Evolutionary conservation across 768 basidiomycete genomes (phyloP).

Genomic region (Ramaria rubella): DNA sequence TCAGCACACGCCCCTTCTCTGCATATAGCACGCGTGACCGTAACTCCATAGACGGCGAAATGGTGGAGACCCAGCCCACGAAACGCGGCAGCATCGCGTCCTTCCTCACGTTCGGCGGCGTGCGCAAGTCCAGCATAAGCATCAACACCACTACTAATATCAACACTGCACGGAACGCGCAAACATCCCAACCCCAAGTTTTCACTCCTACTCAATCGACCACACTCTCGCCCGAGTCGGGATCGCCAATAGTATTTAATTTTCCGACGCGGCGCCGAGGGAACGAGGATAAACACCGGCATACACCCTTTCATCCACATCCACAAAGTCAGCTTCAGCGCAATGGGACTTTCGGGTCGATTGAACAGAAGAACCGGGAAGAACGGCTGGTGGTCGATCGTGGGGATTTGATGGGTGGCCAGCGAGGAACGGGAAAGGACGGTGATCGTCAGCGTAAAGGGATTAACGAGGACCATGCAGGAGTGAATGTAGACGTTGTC

Average conservation of each 20-base stretch:
- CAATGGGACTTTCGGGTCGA: neutral
- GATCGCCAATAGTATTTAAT: neutral
- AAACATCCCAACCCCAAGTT: neutral
- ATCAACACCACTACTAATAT: constrained; percentile 17
- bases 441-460: neutral
- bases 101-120: constrained; percentile 43
- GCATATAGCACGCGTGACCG: neutral
- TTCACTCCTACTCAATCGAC: neutral
- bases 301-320: neutral
- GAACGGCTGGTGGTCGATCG: neutral
- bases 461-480: neutral
- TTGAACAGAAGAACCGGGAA: neutral
- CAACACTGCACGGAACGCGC: constrained; percentile 19
- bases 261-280: neutral
- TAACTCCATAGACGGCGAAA: neutral
- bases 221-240: neutral
- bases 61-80: constrained; percentile 11
- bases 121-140: constrained; percentile 21
- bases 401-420: neutral
- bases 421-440: neutral
- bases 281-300: neutral
- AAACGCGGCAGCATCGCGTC: constrained; percentile 44
- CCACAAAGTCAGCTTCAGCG: neutral
- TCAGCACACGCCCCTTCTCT: neutral
- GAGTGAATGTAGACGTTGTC: too few relatives aligned